Evolutionary conservation across 1,139 yeast genomes (phyloP).

Genomic region (Nadsonia commutata): DNA sequence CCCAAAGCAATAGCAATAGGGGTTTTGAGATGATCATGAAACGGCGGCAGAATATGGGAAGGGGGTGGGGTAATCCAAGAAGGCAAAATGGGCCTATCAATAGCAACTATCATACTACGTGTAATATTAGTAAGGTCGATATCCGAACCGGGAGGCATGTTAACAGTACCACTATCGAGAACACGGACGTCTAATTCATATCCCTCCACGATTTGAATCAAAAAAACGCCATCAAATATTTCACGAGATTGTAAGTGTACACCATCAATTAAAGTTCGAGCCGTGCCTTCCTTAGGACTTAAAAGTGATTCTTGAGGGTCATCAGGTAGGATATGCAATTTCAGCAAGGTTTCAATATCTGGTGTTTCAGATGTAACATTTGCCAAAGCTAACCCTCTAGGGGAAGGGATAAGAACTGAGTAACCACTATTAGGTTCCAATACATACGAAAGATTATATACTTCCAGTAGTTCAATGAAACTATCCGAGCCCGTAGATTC

Average conservation of each 20-base stretch:
- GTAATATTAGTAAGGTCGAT: not conserved
- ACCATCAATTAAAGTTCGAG: slow-evolving; percentile 31
- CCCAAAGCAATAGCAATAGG: slow-evolving; percentile 23
- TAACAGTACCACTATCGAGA: slow-evolving; percentile 15
- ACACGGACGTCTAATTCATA: slow-evolving; percentile 53
- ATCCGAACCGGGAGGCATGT: not conserved
- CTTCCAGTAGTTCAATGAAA: slow-evolving; percentile 38
- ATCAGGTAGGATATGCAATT: slow-evolving; percentile 56
- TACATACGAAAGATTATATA: slow-evolving; percentile 23
- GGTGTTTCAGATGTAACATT: slow-evolving; percentile 35
- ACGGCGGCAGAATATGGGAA: slow-evolving; percentile 18
- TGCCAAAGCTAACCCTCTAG: slow-evolving; percentile 38
- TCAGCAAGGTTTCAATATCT: slow-evolving; percentile 38
- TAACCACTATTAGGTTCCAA: slow-evolving; percentile 25
- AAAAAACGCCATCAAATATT: slow-evolving; percentile 16
- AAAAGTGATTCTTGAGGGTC: slow-evolving; percentile 27
- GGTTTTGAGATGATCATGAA: slow-evolving; percentile 17
- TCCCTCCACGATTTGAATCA: slow-evolving; percentile 33
- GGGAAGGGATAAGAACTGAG: slow-evolving; percentile 65
- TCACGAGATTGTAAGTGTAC: slow-evolving; percentile 32
- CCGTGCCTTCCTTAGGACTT: slow-evolving; percentile 12
- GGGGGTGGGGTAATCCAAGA: slow-evolving; percentile 36
- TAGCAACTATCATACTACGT: slow-evolving; percentile 42
- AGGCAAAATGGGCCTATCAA: slow-evolving; percentile 55
- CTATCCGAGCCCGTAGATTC: slow-evolving; percentile 27